A percentile compares a stretch with the other conserved stretches of the same genome.
phyloP scores from a whole-genome alignment of 164 flowering plant genomes.

The Piper betle region DNA sequence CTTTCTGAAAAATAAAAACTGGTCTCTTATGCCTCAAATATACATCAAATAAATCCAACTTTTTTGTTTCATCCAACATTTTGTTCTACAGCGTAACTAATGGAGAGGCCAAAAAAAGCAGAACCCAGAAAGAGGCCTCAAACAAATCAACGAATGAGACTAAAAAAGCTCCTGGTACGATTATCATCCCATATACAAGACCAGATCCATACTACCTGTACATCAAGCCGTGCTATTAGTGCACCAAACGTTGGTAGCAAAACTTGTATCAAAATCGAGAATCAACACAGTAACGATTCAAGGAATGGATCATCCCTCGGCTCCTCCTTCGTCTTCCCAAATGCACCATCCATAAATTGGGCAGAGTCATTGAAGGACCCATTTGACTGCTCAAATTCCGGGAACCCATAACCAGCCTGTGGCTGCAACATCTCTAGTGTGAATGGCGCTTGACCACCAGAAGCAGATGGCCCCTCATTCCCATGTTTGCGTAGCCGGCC shows the following conservation, averaged over 20 bases:
- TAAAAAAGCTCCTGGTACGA: background rate
- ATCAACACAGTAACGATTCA: constrained; percentile 11
- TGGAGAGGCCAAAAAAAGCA: background rate
- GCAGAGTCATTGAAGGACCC: background rate
- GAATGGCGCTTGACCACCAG: constrained; percentile 21
- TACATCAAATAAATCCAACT: no score
- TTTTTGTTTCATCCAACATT: no score
- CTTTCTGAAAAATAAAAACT: no score
- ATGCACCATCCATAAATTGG: constrained; percentile 1
- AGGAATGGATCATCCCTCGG: constrained; percentile 12
- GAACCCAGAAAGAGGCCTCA: constrained; percentile 3
- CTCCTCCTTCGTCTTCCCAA: constrained; percentile 14
- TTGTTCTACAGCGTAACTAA: background rate
- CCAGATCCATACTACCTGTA: background rate
- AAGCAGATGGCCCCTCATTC: background rate
- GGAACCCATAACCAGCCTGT: constrained; percentile 16
- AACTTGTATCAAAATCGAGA: background rate
- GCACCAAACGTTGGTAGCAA: background rate
- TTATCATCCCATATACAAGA: constrained; percentile 2
- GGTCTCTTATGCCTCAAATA: no score
- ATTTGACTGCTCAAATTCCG: background rate
- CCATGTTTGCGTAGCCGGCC: constrained; percentile 19
- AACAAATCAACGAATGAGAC: constrained; percentile 9
- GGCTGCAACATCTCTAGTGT: constrained; percentile 33
- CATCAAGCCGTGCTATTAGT: background rate